phyloP scores from a whole-genome alignment of 768 basidiomycete species.

The Mycena alexandri region DNA sequence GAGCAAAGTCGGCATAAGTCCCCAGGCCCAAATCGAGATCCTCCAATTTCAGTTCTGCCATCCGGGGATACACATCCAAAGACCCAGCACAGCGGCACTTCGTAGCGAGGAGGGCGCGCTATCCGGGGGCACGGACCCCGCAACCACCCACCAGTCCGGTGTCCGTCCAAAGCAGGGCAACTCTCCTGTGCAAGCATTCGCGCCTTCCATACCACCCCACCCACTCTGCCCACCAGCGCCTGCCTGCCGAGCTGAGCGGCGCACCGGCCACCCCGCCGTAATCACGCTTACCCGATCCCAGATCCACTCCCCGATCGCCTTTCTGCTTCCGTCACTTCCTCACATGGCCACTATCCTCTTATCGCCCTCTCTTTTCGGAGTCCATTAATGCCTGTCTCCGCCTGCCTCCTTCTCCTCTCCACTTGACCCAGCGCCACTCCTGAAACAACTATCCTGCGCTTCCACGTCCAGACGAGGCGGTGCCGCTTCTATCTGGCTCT shows the following conservation, averaged over 20 bases:
- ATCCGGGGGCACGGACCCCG: slow-evolving; percentile 11
- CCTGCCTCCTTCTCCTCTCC: too few species aligned
- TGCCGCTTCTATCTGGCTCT: slow-evolving; percentile 16
- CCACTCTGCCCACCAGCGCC: too few species aligned
- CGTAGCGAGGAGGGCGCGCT: slow-evolving; percentile 25
- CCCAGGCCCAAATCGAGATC: slow-evolving; percentile 8
- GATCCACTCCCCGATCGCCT: slow-evolving; percentile 10
- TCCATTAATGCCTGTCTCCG: neutral
- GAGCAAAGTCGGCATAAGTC: neutral
- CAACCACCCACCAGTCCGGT: neutral
- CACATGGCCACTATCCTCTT: slow-evolving; percentile 7
- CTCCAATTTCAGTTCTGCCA: slow-evolving; percentile 12
- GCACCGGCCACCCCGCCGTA: neutral
- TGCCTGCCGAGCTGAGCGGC: slow-evolving; percentile 8
- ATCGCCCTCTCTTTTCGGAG: too few species aligned
- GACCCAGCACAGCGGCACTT: slow-evolving; percentile 15
- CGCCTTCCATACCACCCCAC: too few species aligned
- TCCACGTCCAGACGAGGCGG: neutral
- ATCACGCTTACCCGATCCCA: neutral
- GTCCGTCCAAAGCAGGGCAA: too few species aligned
- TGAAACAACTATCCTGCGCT: neutral
- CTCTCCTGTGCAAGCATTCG: too few species aligned
- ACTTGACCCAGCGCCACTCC: neutral
- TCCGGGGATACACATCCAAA: neutral
- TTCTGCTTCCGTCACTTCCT: slow-evolving; percentile 4